A percentile compares a stretch with the other conserved stretches of the same genome.
Conservation (phyloP, 2,329 filamentous ascomycete species). For the Elsinoe fawcettii region DNA sequence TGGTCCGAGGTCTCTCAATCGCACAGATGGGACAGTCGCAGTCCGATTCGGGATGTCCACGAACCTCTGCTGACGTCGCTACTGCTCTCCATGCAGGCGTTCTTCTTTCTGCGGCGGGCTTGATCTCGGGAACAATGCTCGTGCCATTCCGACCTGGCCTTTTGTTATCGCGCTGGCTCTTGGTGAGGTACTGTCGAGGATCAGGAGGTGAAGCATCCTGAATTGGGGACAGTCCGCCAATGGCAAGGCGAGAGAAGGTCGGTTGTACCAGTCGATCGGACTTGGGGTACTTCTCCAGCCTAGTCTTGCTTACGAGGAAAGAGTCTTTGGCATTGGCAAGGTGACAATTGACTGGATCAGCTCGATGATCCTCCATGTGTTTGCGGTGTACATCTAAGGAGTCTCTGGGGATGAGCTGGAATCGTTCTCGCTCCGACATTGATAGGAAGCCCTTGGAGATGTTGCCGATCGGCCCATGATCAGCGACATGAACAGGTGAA, state of each 20-base stretch:
- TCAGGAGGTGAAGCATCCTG: constrained; percentile 27
- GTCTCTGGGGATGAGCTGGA: constrained; percentile 19
- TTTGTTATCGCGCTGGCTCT: neutral
- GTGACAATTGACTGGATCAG: constrained; percentile 19
- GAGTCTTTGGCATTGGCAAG: constrained; percentile 25
- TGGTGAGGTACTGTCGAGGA: neutral
- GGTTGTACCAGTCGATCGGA: constrained; percentile 15
- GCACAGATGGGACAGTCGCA: constrained; percentile 24
- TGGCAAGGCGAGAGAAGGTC: constrained; percentile 16
- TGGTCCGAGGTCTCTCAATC: constrained; percentile 21
- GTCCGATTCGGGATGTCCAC: constrained; percentile 22
- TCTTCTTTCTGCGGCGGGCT: constrained; percentile 59
- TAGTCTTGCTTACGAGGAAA: constrained; percentile 24
- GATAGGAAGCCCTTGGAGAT: neutral
- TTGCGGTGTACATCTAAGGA: constrained; percentile 25
- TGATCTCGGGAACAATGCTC: constrained; percentile 11
- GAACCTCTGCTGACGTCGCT: constrained; percentile 14
- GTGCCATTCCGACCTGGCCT: neutral
- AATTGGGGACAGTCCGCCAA: constrained; percentile 25
- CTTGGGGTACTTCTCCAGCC: constrained; percentile 22
- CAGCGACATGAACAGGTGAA: neutral
- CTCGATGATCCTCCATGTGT: constrained; percentile 19
- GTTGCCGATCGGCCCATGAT: neutral
- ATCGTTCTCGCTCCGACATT: neutral
- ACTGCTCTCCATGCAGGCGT: constrained; percentile 51